phyloP scores from a whole-genome alignment of 768 basidiomycete genomes.

The Coprinopsis strossmayeri region DNA sequence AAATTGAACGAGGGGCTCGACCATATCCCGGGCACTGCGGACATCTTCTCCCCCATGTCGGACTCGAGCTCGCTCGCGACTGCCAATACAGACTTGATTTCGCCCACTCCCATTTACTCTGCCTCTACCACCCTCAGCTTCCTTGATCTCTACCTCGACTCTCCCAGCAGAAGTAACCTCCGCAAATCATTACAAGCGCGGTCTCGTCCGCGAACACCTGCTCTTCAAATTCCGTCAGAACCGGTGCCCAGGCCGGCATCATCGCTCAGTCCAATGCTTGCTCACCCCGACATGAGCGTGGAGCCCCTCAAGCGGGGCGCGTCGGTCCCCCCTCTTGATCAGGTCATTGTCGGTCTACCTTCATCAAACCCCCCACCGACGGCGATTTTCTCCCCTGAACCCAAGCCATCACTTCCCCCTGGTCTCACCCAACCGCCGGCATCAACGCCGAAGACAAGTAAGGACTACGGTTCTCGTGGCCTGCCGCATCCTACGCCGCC shows the following conservation, averaged over 20 bases:
- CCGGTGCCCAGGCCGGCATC: slow-evolving; percentile 12
- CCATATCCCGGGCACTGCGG: slow-evolving; percentile 11
- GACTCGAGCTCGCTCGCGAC: background rate
- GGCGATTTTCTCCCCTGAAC: background rate
- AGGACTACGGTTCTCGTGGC: too few relatives aligned
- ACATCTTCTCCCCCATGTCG: slow-evolving; percentile 17
- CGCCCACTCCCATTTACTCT: slow-evolving; percentile 23
- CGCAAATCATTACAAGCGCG: slow-evolving; percentile 13
- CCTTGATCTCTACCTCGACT: slow-evolving; percentile 28
- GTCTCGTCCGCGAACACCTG: slow-evolving; percentile 8
- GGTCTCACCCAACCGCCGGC: background rate
- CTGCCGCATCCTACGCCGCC: too few relatives aligned
- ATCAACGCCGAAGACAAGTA: too few relatives aligned
- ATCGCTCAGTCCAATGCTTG: slow-evolving; percentile 9
- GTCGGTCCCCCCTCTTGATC: slow-evolving; percentile 14
- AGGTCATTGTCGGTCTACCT: background rate
- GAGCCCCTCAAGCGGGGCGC: slow-evolving; percentile 11
- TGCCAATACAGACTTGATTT: slow-evolving; percentile 6
- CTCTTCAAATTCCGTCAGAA: slow-evolving; percentile 16
- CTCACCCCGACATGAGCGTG: slow-evolving; percentile 3
- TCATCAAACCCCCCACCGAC: background rate
- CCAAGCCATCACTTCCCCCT: background rate
- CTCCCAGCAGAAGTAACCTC: slow-evolving; percentile 16
- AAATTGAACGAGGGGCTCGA: slow-evolving; percentile 9
- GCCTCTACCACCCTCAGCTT: slow-evolving; percentile 29